Conservation (phyloP, 306 rosid species). For the Quercus gilva region DNA sequence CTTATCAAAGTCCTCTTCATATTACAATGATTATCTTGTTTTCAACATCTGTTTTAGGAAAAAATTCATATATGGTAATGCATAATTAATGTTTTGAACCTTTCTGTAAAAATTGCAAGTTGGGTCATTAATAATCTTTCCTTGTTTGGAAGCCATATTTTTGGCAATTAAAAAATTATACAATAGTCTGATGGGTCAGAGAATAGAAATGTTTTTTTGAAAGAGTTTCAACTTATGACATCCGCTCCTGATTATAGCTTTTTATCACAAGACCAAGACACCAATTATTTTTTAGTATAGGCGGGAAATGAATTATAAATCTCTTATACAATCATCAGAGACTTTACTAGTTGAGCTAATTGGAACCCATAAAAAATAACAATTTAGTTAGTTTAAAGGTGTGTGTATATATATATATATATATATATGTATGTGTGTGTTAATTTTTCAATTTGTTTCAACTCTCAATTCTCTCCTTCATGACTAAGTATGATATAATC, state of each 20-base stretch:
- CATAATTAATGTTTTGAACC: background rate
- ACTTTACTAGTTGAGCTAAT: too few relatives aligned
- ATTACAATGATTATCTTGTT: background rate
- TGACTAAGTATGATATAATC: background rate
- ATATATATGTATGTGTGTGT: too few relatives aligned
- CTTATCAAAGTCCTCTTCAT: background rate
- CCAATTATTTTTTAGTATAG: too few relatives aligned
- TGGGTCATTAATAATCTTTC: background rate
- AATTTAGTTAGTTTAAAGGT: too few relatives aligned
- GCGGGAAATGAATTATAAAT: too few relatives aligned
- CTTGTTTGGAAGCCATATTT: background rate
- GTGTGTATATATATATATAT: too few relatives aligned
- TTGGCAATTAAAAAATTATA: background rate
- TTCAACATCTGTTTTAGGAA: background rate
- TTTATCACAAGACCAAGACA: too few relatives aligned
- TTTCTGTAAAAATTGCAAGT: background rate
- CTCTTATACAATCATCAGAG: too few relatives aligned
- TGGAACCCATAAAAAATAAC: too few relatives aligned
- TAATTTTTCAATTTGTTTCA: background rate
- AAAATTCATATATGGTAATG: background rate
- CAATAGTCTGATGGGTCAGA: too few relatives aligned
- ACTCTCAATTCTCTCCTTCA: background rate
- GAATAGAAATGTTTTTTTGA: too few relatives aligned
- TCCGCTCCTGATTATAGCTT: rapidly evolving
- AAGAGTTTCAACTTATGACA: too few relatives aligned